Percentiles rank a stretch among this genome's conserved stretches.
These are phyloP conservation scores for Nothophoma quercina DNA, from an alignment of 2,329 filamentous ascomycete species.

Conservation along the genomic window DNA sequence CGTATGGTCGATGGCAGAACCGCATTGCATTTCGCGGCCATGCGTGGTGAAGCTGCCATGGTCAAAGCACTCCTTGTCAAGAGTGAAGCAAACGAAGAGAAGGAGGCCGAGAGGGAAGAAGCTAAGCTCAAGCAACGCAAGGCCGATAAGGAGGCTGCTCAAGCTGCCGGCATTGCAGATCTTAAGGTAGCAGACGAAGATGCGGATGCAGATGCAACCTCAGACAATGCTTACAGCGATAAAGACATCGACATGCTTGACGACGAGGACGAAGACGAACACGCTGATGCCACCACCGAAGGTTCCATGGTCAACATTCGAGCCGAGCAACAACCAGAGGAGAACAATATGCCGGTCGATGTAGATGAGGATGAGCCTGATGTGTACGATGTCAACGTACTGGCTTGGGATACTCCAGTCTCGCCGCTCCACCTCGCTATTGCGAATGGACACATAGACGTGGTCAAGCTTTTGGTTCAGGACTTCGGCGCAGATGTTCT, in stretches of 20 bases:
- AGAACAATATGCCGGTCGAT: conserved; percentile 61
- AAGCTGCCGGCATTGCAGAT: conserved; percentile 12
- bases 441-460: conserved; percentile 71
- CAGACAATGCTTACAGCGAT: conserved; percentile 57
- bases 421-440: conserved; percentile 83
- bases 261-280: conserved; percentile 51
- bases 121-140: conserved; percentile 49
- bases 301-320: conserved; percentile 73
- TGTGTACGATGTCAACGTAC: conserved; percentile 77
- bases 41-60: conserved; percentile 72
- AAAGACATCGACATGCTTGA: conserved; percentile 62
- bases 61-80: conserved; percentile 75
- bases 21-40: conserved; percentile 81
- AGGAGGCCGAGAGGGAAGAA: conserved; percentile 67
- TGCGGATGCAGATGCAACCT: conserved; percentile 46
- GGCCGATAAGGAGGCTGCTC: conserved; percentile 19
- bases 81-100: conserved; percentile 76
- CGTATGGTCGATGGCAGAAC: conserved; percentile 81
- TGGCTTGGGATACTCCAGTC: conserved; percentile 80
- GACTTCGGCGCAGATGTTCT: conserved; percentile 80
- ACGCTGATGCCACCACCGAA: conserved; percentile 66
- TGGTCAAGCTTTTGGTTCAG: conserved; percentile 71
- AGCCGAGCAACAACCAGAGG: conserved; percentile 51
- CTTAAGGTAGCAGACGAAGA: conserved; percentile 32
- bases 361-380: conserved; percentile 72